phyloP scores from a whole-genome alignment of 257 asterid species.

The Capsicum rhomboideum region DNA sequence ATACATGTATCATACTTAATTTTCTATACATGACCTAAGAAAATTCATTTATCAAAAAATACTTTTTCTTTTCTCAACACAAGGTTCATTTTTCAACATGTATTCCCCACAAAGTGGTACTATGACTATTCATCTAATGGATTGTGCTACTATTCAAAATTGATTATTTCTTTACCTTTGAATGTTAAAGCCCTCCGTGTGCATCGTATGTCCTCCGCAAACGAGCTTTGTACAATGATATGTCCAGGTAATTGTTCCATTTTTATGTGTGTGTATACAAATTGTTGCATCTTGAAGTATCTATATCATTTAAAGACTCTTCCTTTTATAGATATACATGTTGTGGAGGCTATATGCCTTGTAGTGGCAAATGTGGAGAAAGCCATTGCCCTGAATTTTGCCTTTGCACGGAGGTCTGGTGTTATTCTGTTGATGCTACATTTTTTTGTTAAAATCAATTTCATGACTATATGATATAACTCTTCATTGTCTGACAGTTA shows the following conservation, averaged over 20 bases:
- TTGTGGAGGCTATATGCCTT: conserved; percentile 40
- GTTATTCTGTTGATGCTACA: neutral
- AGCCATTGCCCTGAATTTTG: conserved; percentile 32
- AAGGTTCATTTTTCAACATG: neutral
- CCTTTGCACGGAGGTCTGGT: conserved; percentile 31
- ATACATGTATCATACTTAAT: neutral
- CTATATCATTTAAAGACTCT: neutral
- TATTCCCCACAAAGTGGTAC: neutral
- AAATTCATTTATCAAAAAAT: neutral
- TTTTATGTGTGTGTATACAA: neutral
- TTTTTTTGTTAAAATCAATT: too few species aligned
- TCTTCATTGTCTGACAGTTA: neutral
- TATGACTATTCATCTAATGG: neutral
- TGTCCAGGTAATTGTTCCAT: conserved; percentile 21
- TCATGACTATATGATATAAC: neutral
- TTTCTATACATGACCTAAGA: neutral
- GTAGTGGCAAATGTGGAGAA: conserved; percentile 39
- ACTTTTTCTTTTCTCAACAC: neutral
- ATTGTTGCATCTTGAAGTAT: neutral
- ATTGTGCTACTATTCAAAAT: neutral
- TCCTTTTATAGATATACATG: conserved; percentile 21
- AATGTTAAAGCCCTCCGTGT: conserved; percentile 27
- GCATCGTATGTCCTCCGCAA: conserved; percentile 31
- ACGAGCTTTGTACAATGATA: conserved; percentile 32
- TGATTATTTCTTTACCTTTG: neutral